phyloP scores from a whole-genome alignment of 768 basidiomycete species.

The Suillus lakei region DNA sequence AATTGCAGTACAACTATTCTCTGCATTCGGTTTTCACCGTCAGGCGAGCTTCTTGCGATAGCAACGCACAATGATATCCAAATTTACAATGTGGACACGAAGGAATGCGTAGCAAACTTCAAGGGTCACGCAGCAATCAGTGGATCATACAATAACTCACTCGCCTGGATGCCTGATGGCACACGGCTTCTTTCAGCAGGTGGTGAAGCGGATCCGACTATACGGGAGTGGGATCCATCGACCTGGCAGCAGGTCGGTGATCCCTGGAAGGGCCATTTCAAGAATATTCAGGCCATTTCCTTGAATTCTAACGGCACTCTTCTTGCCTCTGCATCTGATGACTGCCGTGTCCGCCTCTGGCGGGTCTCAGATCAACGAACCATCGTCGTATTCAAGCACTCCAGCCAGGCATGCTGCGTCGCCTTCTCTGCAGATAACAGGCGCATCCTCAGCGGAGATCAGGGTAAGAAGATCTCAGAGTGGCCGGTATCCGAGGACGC shows the following conservation, averaged over 20 bases:
- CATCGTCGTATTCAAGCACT: background rate
- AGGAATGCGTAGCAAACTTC: background rate
- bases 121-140: background rate
- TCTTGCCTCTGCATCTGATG: background rate
- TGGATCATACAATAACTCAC: background rate
- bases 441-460: background rate
- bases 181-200: background rate
- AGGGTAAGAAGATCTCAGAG: background rate
- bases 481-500: background rate
- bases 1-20: rapidly evolving
- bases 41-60: background rate
- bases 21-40: background rate
- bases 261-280: background rate
- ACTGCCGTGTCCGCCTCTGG: background rate
- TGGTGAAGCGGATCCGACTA: rapidly evolving
- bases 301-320: background rate
- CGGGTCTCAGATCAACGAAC: background rate
- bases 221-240: background rate
- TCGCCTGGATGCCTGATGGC: background rate
- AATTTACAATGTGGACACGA: background rate
- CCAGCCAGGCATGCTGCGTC: rapidly evolving
- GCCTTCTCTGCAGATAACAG: background rate
- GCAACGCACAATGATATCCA: background rate
- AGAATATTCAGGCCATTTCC: background rate
- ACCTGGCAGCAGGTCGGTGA: background rate